Evolutionary conservation across 495 filamentous ascomycete genomes (phyloP), one percentile per base, ranked within the genome.

Genomic region (Rusavskia elegans): DNA sequence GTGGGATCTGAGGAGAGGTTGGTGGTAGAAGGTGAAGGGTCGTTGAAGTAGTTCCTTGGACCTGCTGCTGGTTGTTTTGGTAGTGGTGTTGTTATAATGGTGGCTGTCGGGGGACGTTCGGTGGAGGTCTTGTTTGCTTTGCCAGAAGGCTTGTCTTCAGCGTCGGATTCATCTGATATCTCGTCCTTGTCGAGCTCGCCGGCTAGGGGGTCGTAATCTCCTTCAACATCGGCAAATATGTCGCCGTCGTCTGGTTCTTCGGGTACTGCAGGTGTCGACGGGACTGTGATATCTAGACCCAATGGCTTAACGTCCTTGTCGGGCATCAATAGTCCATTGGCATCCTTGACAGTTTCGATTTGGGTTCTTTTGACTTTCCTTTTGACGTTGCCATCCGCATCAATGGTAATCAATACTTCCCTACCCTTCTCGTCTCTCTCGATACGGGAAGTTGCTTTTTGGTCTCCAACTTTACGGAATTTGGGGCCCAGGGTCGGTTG

Each of bases 211-310:
- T 98, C 77, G 63, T 95, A 98, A 58, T 92, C 87, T 23, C 77
- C 77, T 5, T 85, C 92, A 2, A 79, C 87, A 32, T 84, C 92
- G 45, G 83, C 87, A 61, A 98, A 98, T 21, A 98, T 98, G 50
- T 85, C 81, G 9, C 73, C 74, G 40, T 79, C 76, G 40, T 78
- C 74, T 29, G 29, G 20, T 23, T 46, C 17, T 49, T 74, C 73
- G 16, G 79, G 74, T 54, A 73, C 74, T 1, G 53, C 57, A 30
- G 65, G 64, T 29, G 62, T 66, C 37, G 63, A 61, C 38, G 67
- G 73, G 27, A 82, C 80, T 5, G 85, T 83, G 2, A 93, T 78
- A 48, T 86, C 83, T 80, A 89, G 87, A 0, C 85, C 86, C 8
- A 89, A 67, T 8, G 84, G 82, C 52, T 80, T 75, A 3, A 70